phyloP scores from a whole-genome alignment of 352 stramenopile species.

The Globisporangium carolinianum region DNA sequence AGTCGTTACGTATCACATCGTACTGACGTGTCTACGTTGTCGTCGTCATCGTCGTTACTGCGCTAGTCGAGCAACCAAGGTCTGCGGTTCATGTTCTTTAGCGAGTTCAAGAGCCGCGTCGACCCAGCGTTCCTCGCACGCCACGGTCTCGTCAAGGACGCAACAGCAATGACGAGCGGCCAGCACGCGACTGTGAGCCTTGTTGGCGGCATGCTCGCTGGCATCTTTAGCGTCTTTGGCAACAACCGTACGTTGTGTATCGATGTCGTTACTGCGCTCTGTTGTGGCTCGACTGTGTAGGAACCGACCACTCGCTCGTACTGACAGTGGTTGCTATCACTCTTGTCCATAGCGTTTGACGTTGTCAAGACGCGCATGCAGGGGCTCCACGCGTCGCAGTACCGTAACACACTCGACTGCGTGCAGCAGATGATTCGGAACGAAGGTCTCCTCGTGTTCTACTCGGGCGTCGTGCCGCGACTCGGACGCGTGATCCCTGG shows the following conservation, averaged over 20 bases:
- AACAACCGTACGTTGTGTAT: conserved; percentile 89
- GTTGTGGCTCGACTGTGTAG: too few species aligned
- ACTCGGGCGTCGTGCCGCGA: conserved; percentile 89
- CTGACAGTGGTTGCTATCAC: background rate
- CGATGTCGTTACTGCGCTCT: too few species aligned
- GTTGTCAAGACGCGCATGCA: conserved; percentile 89
- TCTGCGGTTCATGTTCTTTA: conserved; percentile 96
- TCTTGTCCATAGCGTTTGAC: conserved; percentile 54
- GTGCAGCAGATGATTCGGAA: conserved; percentile 68
- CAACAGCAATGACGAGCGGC: conserved; percentile 64
- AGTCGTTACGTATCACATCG: too few species aligned
- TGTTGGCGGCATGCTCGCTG: conserved; percentile 93
- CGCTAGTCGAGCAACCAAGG: conserved; percentile 90
- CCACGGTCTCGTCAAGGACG: conserved; percentile 43
- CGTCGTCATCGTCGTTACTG: background rate
- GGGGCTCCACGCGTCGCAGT: conserved; percentile 69
- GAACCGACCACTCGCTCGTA: background rate
- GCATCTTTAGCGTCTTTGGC: conserved; percentile 95
- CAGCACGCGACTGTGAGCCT: conserved; percentile 85
- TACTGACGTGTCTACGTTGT: too few species aligned
- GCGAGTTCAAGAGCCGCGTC: conserved; percentile 89
- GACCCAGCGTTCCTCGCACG: conserved; percentile 48
- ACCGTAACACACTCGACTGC: conserved; percentile 82
- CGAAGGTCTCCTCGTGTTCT: conserved; percentile 87
- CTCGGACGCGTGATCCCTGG: conserved; percentile 93